Base-by-base conservation (phyloP, 2,329 filamentous ascomycete species). In the Ophiosphaerella herpotricha region DNA sequence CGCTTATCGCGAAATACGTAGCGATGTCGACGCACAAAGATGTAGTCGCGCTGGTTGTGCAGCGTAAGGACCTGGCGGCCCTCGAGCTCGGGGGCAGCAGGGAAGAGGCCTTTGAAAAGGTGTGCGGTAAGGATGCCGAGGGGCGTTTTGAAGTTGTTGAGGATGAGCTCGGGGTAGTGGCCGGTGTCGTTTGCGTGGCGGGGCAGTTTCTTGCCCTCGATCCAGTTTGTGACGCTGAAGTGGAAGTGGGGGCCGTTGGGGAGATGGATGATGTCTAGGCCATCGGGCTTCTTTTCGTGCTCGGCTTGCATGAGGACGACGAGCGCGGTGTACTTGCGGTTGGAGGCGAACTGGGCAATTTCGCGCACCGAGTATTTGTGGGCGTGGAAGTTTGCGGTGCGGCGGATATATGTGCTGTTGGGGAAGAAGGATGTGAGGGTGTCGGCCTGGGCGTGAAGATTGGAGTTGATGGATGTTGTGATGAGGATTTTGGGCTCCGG, bases 61-160 rank as follows among this genome's bases (percentile, higher is more conserved):
- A 97, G 76, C 1, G 93, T 97, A 7, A 97, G 85, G 1, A 97
- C 92, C 67, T 97, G 92, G 21, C 93, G 81, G 4, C 93, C 93
- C 60, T 88, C 82, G 5, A 97, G 79, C 64, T 97, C 90, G 0
- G 94, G 93, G 37, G 85, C 83, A 0, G 87, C 83, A 0, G 93
- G 94, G 74, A 91, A 94, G 24, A 95, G 74, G 0, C 82, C 85
- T 56, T 88, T 83, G 77, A 99, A 94, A 1, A 97, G 78, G 65
- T 91, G 68, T 7, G 92, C 93, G 0, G 92, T 91, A 34, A 97
- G 78, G 8, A 96, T 80, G 75, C 94, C 94, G 1, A 99, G 81
- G 0, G 93, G 91, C 0, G 94, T 99, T 65, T 89, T 88, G 80
- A 99, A 99, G 71, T 94, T 93, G 75, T 97, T 97, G 43, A 97